A percentile compares a stretch with the other conserved stretches of the same genome.
Evolutionary conservation across 2,329 filamentous ascomycete genomes (phyloP).

Genomic region (Aspergillus luchuensis): DNA sequence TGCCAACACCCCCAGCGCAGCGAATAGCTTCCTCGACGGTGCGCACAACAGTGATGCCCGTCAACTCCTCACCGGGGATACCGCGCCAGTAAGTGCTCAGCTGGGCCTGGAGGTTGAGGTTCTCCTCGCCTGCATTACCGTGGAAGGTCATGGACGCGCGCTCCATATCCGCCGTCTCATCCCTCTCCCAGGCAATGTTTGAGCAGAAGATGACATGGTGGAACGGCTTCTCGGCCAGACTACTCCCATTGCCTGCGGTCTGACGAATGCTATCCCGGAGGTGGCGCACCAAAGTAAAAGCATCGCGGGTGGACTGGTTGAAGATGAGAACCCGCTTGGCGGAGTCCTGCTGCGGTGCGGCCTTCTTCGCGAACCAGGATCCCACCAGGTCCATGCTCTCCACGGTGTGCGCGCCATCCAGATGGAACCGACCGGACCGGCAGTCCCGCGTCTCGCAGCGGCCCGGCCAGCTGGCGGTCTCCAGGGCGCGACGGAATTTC

Average conservation of each 20-base stretch:
- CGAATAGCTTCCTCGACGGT: background rate
- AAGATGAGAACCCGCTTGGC: background rate
- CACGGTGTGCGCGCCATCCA: background rate
- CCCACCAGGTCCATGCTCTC: conserved; percentile 1
- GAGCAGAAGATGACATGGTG: conserved; percentile 2
- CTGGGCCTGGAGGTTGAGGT: background rate
- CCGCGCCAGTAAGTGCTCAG: background rate
- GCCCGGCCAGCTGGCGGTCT: background rate
- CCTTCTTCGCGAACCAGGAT: background rate
- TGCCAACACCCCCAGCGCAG: background rate
- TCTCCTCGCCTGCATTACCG: background rate
- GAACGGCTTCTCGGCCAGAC: background rate
- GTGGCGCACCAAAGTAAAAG: background rate
- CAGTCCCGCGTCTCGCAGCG: background rate
- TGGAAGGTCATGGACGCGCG: background rate
- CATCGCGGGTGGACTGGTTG: conserved; percentile 1
- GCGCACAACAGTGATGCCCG: background rate
- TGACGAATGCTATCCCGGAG: background rate
- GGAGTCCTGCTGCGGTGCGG: background rate
- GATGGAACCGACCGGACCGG: background rate
- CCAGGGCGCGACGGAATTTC: background rate
- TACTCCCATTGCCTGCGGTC: too few species aligned
- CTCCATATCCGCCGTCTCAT: background rate
- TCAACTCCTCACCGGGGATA: background rate
- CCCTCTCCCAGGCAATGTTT: background rate